A percentile compares a stretch with the other conserved stretches of the same genome.
phyloP scores from a whole-genome alignment of 2,329 filamentous ascomycete species.

The Phyllosticta citriasiana region DNA sequence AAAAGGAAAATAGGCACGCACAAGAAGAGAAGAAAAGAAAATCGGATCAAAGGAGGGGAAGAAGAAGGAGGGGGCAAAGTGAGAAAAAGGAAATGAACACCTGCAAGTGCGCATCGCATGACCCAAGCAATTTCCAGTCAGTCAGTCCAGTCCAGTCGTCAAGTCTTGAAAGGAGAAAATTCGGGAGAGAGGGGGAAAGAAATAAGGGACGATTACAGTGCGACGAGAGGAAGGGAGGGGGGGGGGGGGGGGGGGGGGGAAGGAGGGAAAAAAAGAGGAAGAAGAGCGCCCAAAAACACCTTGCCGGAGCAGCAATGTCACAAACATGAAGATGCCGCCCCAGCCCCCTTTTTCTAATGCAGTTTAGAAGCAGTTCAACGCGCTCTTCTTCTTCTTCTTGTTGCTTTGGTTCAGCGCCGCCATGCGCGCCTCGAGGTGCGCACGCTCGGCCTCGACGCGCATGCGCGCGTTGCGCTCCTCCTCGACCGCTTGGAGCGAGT shows the following conservation, averaged over 20 bases:
- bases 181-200: neutral
- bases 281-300: neutral
- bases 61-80: slow-evolving; percentile 2
- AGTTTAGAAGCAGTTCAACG: slow-evolving; percentile 87
- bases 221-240: neutral
- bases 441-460: slow-evolving; percentile 79
- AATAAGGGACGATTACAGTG: neutral
- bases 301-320: neutral
- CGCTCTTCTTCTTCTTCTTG: slow-evolving; percentile 90
- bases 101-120: neutral
- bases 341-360: neutral
- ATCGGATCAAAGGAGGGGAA: neutral
- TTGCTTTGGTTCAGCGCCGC: slow-evolving; percentile 67
- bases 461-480: slow-evolving; percentile 90
- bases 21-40: neutral
- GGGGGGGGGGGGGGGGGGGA: too few relatives aligned
- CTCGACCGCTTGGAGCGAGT: slow-evolving; percentile 79
- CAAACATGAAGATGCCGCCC: neutral
- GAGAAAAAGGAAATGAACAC: neutral
- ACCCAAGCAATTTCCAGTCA: neutral
- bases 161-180: neutral
- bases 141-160: neutral
- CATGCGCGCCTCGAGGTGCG: slow-evolving; percentile 83
- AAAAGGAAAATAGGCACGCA: neutral
- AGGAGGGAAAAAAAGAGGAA: neutral